Evolutionary conservation across 2,329 filamentous ascomycete genomes (phyloP).

Genomic region (Neopestalotiopsis rosae): DNA sequence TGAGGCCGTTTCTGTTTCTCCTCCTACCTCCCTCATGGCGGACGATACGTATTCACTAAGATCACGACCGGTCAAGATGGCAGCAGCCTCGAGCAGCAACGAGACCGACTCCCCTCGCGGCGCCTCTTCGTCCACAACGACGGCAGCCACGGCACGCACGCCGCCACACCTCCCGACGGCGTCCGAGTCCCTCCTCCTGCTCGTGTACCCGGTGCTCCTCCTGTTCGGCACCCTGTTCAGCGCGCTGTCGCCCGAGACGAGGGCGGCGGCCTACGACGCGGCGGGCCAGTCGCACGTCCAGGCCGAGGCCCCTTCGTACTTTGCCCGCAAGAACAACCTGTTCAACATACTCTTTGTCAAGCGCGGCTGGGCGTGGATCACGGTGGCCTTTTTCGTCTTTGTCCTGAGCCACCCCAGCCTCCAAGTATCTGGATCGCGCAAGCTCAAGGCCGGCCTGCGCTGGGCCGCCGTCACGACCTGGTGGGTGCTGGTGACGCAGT

Average conservation of each 20-base stretch:
- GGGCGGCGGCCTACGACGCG: constrained; percentile 66
- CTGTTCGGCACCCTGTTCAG: constrained; percentile 83
- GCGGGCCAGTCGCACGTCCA: constrained; percentile 67
- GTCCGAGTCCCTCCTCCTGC: constrained; percentile 68
- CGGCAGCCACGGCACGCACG: constrained; percentile 40
- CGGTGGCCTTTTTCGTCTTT: constrained; percentile 74
- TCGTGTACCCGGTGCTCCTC: constrained; percentile 78
- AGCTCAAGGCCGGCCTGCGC: constrained; percentile 66
- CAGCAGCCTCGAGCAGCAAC: constrained; percentile 19
- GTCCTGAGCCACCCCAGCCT: constrained; percentile 69
- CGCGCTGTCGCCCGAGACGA: constrained; percentile 74
- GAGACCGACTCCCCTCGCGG: constrained; percentile 23
- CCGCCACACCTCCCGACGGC: constrained; percentile 72
- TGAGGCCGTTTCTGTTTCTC: neutral
- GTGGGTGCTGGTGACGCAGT: constrained; percentile 92
- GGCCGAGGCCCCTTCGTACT: constrained; percentile 76
- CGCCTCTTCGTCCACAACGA: neutral
- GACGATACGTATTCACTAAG: constrained; percentile 26
- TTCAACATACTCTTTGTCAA: constrained; percentile 96
- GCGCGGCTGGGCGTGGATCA: constrained; percentile 92
- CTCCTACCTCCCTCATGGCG: constrained; percentile 24
- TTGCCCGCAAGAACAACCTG: constrained; percentile 90
- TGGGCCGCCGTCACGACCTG: constrained; percentile 75
- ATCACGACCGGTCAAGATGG: constrained; percentile 32
- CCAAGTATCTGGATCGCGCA: constrained; percentile 38